Evolutionary conservation across 805 yeast genomes (phyloP).

Genomic region (Metschnikowia peoriensis): DNA sequence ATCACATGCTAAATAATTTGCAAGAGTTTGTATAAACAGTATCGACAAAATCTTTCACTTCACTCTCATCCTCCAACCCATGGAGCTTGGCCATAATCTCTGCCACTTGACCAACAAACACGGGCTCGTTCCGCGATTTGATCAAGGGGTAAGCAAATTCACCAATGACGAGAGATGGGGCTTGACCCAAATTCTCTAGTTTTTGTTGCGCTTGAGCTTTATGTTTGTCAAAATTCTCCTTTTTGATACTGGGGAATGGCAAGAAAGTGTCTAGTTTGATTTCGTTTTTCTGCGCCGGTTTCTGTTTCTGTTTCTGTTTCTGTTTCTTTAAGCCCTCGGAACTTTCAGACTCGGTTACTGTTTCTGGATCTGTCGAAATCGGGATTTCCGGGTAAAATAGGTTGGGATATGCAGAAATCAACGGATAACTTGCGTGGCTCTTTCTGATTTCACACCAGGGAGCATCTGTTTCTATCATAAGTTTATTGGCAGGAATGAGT

Average conservation of each 20-base stretch:
- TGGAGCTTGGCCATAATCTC: conserved; percentile 39
- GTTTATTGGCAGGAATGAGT: conserved; percentile 63
- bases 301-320: conserved; percentile 14
- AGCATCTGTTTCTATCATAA: conserved; percentile 91
- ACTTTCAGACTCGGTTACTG: not conserved
- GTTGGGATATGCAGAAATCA: conserved; percentile 55
- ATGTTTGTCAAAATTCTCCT: conserved; percentile 53
- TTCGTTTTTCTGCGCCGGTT: conserved; percentile 21
- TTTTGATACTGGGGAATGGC: conserved; percentile 65
- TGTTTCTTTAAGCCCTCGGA: not conserved
- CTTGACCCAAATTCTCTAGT: conserved; percentile 6
- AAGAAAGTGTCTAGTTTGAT: conserved; percentile 47
- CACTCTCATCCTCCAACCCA: conserved; percentile 26
- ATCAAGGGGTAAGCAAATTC: conserved; percentile 49
- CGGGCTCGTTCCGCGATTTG: conserved; percentile 91
- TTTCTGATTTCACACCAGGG: conserved; percentile 97
- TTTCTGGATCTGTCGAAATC: not conserved
- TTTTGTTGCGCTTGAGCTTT: conserved; percentile 21
- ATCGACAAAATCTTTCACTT: conserved; percentile 35
- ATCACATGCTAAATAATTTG: conserved; percentile 25
- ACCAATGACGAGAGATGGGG: conserved; percentile 19
- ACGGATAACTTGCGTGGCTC: conserved; percentile 71
- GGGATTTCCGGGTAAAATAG: conserved; percentile 46
- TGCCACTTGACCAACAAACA: conserved; percentile 78
- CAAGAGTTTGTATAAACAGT: conserved; percentile 35